Base-by-base conservation (phyloP, 1,139 yeast species). In the Suhomyces panamericanus region DNA sequence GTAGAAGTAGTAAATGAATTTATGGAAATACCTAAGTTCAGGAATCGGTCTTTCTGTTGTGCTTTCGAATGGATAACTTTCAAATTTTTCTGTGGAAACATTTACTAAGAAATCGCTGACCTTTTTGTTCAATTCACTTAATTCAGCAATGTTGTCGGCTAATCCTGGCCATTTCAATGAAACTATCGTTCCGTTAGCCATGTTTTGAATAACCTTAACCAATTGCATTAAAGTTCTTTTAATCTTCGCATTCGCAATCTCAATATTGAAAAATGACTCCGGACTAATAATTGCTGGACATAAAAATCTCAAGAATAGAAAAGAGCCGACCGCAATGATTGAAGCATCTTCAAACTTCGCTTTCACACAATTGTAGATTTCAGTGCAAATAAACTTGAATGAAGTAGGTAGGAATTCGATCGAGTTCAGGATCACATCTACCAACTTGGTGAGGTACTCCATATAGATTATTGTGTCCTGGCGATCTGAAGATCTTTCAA, bases 261-360 rank as follows among this genome's bases (percentile, higher is more conserved):
- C 71, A 44, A 85, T 80, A 40, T 64, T 67, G 46, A 74, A 69
- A 47, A 66, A 71, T 4, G 89, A 77, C 52, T 88, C 96, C 0
- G 98, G 97, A 37, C 93, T 85, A 12, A 91, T 91, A 49, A 93
- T 83, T 0, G 96, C 96, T 8, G 99, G 98, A 59, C 96, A 90
- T 50, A 89, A 78, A 54, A 87, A 85, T 49, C 98, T 74, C 53
- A 93, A 71, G 59, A 93, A 91, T 42, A 91, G 71, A 59, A 88
- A 91, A 0, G 96, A 90, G 0, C 97, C 96, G 31, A 90, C 88
- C 1, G 96, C 95, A 32, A 83, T 75, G 41, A 75, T 64, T 35
- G 81, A 82, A 43, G 86, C 78, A 38, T 81, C 86, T 0, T 90
- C 87, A 54, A 87, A 87, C 54, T 82, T 83, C 16, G 71, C 66